phyloP scores from a whole-genome alignment of 1,284 basidiomycete genomes.

The Ustilago crameri region DNA sequence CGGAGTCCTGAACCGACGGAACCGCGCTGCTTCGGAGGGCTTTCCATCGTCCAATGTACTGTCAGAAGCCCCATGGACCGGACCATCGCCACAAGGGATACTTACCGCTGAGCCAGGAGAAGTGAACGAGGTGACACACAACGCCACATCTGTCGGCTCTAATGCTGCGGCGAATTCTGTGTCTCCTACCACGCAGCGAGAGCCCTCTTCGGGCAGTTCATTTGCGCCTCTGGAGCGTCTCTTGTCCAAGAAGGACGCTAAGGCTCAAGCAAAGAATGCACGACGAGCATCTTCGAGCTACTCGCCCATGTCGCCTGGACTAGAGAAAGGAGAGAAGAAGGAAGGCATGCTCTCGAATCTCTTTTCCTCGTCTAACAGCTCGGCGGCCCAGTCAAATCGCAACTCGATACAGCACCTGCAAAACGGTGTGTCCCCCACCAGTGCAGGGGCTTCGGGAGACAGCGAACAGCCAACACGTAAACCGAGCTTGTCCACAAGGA shows the following conservation, averaged over 20 bases:
- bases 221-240: constrained; percentile 51
- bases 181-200: constrained; percentile 11
- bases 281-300: constrained; percentile 44
- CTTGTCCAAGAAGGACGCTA: constrained; percentile 51
- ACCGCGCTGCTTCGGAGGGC: constrained; percentile 44
- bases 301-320: constrained; percentile 22
- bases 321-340: constrained; percentile 30
- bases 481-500: constrained; percentile 33
- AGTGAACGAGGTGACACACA: constrained; percentile 10
- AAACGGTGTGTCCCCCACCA: constrained; percentile 8
- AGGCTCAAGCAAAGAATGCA: constrained; percentile 32
- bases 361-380: constrained; percentile 20
- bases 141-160: constrained; percentile 8
- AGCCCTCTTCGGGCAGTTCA: constrained; percentile 16
- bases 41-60: constrained; percentile 19
- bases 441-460: constrained; percentile 9
- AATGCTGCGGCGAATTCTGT: neutral
- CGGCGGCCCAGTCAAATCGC: constrained; percentile 34
- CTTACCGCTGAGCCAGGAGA: constrained; percentile 18
- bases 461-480: constrained; percentile 31
- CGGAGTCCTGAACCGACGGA: constrained; percentile 30
- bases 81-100: constrained; percentile 1
- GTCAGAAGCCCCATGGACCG: constrained; percentile 19
- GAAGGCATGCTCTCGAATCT: constrained; percentile 43
- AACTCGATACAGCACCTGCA: constrained; percentile 23